Base-by-base conservation (phyloP, 352 stramenopile species). In the Peronosclerospora sorghi region DNA sequence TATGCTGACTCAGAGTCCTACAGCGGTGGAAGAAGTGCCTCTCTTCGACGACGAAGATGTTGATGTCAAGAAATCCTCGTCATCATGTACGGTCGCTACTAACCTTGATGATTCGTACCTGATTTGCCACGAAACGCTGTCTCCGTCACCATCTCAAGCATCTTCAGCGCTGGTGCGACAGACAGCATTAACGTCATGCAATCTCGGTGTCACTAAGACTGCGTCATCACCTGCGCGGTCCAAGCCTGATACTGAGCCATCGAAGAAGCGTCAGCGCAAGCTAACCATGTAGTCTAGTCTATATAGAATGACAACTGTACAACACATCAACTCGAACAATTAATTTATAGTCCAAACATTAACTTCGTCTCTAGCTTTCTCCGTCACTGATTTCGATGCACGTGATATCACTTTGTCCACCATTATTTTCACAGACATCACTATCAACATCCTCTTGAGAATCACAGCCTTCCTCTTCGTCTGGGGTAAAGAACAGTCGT, bases 401-500 rank as follows among this genome's bases (percentile, higher is more conserved):
- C 9, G 52, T 62, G 30, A 66, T 47, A 29, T 59, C 45, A 18
- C 48, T 59, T 2, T 41, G 21, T 6, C 40, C 51, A 34, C 8
- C 35, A 27, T 45, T 36, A 1, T 41, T 41, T 10, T 35, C 23
- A 15, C 19, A 17, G 10, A 5, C 21, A 14, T 37, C 27, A 1
- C 30, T 28, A 41, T 26, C 35, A 21, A 39, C 27, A 21, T 44
- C 29, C 4, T 38, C 37, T 14, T 46, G 26, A 2, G 38, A 32
- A 8, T 37, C 35, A 32, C 27, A 13, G 29, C 19, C 23, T 41
- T 49, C 38, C 15, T 48, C 39, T 12, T 72, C 42, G 29, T 44
- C 32, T 32, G 62, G 49, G 12, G 60, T 68, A 37, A 68, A 64
- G 35, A 83, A 81, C n/a, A 83, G 41, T 35, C 54, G 58, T 2